Evolutionary conservation across 352 stramenopile species (phyloP).

Genomic region (Phytophthora megakarya): DNA sequence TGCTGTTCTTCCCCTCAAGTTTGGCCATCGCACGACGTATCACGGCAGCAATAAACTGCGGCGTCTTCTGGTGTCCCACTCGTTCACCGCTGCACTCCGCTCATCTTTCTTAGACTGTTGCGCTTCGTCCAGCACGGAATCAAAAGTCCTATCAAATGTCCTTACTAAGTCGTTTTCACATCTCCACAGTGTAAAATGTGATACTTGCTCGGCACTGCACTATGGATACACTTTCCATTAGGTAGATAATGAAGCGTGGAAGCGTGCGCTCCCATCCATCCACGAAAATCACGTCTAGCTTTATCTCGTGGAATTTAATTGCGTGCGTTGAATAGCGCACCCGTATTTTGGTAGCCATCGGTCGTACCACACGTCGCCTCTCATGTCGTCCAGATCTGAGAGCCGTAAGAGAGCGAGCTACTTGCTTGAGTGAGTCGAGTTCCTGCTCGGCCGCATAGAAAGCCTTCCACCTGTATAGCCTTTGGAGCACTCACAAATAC

Average conservation of each 20-base stretch:
- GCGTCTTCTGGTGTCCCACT: slow-evolving; percentile 54
- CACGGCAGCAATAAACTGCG: slow-evolving; percentile 50
- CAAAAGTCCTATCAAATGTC: slow-evolving; percentile 13
- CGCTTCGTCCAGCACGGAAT: slow-evolving; percentile 23
- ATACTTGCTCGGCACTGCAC: slow-evolving; percentile 38
- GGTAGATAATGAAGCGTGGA: slow-evolving; percentile 40
- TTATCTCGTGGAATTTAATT: slow-evolving; percentile 25
- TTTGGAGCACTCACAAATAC: slow-evolving; percentile 24
- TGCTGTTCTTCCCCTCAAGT: not conserved
- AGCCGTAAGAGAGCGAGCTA: slow-evolving; percentile 11
- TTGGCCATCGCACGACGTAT: slow-evolving; percentile 24
- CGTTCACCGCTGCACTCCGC: slow-evolving; percentile 37
- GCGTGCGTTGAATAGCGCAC: slow-evolving; percentile 43
- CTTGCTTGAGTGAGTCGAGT: slow-evolving; percentile 24
- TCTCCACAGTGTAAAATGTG: slow-evolving; percentile 38
- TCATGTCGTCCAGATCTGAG: not conserved
- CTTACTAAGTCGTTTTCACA: not conserved
- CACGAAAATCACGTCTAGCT: slow-evolving; percentile 44
- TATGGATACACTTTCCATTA: slow-evolving; percentile 38
- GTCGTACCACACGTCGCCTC: slow-evolving; percentile 38
- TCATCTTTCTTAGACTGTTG: slow-evolving; percentile 24
- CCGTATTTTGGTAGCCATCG: slow-evolving; percentile 59
- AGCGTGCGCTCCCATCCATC: slow-evolving; percentile 48
- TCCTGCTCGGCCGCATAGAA: slow-evolving; percentile 29
- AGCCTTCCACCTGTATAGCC: slow-evolving; percentile 1